Conservation (phyloP, 2,329 filamentous ascomycete species). For the Talaromyces sp. region DNA sequence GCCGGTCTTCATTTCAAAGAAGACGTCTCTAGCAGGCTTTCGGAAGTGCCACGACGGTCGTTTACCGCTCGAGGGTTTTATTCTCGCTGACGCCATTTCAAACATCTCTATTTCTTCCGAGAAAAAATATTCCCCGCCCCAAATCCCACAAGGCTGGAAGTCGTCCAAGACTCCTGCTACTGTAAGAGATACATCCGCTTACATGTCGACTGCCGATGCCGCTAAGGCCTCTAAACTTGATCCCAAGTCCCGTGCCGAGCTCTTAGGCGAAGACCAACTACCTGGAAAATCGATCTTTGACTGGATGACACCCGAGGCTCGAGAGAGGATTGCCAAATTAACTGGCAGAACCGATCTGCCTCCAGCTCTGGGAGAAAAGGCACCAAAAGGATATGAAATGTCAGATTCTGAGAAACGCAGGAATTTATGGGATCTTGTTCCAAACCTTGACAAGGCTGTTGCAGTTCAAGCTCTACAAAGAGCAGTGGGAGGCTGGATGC, state of each 20-base stretch:
- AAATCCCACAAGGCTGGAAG: constrained; percentile 59
- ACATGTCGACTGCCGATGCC: constrained; percentile 67
- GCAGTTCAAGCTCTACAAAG: constrained; percentile 65
- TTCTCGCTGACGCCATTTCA: constrained; percentile 55
- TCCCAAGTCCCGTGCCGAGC: constrained; percentile 67
- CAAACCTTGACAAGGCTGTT: constrained; percentile 60
- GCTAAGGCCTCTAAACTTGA: constrained; percentile 72
- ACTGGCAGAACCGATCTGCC: constrained; percentile 76
- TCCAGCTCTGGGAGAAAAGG: constrained; percentile 66
- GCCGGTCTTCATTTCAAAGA: constrained; percentile 72
- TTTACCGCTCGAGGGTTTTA: constrained; percentile 73
- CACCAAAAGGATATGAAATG: constrained; percentile 58
- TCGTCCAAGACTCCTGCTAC: constrained; percentile 49
- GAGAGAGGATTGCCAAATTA: constrained; percentile 68
- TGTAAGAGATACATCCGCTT: constrained; percentile 34
- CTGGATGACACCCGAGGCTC: constrained; percentile 72
- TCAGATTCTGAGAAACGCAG: constrained; percentile 60
- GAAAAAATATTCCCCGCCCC: constrained; percentile 40
- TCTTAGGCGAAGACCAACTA: constrained; percentile 74
- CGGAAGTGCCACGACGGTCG: constrained; percentile 79
- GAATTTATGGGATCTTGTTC: constrained; percentile 55
- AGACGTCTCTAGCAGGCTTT: constrained; percentile 44
- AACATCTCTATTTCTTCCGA: constrained; percentile 43
- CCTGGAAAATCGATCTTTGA: constrained; percentile 96
- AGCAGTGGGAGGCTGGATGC: constrained; percentile 64